Evolutionary conservation across 2,329 filamentous ascomycete species (phyloP).

Genomic region (Sordariomycetes sp.): DNA sequence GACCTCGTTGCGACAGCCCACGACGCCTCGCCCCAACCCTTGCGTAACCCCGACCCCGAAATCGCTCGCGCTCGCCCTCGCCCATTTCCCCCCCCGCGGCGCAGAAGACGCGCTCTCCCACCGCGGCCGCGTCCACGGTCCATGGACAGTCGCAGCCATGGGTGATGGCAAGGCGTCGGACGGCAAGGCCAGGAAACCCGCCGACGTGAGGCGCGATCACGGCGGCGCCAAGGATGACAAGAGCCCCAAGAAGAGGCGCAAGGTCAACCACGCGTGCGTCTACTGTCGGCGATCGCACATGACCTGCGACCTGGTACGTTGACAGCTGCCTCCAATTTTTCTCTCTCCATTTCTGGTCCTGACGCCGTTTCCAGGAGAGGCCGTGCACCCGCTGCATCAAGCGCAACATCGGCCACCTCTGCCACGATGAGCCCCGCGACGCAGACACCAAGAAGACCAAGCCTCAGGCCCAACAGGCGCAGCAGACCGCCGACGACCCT

Average conservation of each 20-base stretch:
- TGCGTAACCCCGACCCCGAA: no score
- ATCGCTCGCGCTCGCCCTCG: neutral
- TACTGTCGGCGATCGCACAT: constrained; percentile 91
- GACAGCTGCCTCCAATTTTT: neutral
- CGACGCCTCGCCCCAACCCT: no score
- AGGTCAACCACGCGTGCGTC: constrained; percentile 84
- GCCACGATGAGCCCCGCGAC: constrained; percentile 94
- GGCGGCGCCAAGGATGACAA: constrained; percentile 17
- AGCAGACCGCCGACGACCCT: constrained; percentile 49
- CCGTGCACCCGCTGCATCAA: constrained; percentile 98
- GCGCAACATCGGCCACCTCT: constrained; percentile 95
- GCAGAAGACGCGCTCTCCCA: neutral
- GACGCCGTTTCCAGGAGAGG: constrained; percentile 59
- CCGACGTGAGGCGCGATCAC: constrained; percentile 2
- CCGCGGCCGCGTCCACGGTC: neutral
- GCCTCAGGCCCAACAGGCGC: constrained; percentile 19
- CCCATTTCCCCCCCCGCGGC: neutral
- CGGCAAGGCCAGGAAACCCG: neutral
- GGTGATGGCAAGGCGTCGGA: constrained; percentile 3
- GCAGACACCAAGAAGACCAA: constrained; percentile 72
- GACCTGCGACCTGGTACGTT: constrained; percentile 85
- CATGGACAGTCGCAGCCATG: constrained; percentile 4
- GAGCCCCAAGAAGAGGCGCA: constrained; percentile 76
- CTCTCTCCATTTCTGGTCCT: neutral
- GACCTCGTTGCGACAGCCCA: no score